These are phyloP conservation scores for Bretschneidera sinensis DNA, from an alignment of 345 rosid genomes.

Conservation along the genomic window DNA sequence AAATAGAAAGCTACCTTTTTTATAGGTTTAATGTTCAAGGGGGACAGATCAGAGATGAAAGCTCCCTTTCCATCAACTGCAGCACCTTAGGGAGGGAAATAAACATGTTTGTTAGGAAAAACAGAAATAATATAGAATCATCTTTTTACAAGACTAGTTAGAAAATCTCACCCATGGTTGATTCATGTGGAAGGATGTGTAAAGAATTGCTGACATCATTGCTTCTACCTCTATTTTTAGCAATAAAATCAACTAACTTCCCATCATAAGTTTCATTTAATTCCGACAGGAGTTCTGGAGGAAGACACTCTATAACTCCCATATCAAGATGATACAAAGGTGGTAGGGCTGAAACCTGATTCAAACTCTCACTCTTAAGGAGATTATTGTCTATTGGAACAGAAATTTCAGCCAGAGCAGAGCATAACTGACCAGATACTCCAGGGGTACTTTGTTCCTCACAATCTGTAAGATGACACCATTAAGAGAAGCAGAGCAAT, in stretches of 20 bases:
- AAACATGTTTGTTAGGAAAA: slow-evolving; percentile 9
- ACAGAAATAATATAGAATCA: slow-evolving; percentile 1
- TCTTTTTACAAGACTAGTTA: background rate
- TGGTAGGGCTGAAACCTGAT: slow-evolving; percentile 45
- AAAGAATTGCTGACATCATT: slow-evolving; percentile 20
- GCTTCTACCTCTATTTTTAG: slow-evolving; percentile 41
- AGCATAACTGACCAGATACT: slow-evolving; percentile 24
- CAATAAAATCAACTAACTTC: slow-evolving; percentile 52
- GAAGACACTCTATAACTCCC: slow-evolving; percentile 80
- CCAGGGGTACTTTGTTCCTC: slow-evolving; percentile 24
- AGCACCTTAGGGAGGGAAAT: slow-evolving; percentile 18
- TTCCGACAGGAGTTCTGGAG: slow-evolving; percentile 72
- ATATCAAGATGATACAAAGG: slow-evolving; percentile 70
- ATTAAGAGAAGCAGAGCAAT: slow-evolving; percentile 5
- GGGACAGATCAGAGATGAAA: slow-evolving; percentile 20
- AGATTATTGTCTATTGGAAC: slow-evolving; percentile 27
- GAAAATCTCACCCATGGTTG: slow-evolving; percentile 31
- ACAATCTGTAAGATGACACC: slow-evolving; percentile 36
- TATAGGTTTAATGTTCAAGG: slow-evolving; percentile 13
- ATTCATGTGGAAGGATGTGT: slow-evolving; percentile 18
- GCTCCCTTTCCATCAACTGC: slow-evolving; percentile 18
- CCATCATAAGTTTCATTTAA: slow-evolving; percentile 79
- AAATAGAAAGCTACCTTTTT: slow-evolving; percentile 38
- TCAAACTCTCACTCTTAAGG: slow-evolving; percentile 22
- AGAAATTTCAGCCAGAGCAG: slow-evolving; percentile 29